Conservation (phyloP, 352 stramenopile species). For the Hyaloperonospora brassicae region DNA sequence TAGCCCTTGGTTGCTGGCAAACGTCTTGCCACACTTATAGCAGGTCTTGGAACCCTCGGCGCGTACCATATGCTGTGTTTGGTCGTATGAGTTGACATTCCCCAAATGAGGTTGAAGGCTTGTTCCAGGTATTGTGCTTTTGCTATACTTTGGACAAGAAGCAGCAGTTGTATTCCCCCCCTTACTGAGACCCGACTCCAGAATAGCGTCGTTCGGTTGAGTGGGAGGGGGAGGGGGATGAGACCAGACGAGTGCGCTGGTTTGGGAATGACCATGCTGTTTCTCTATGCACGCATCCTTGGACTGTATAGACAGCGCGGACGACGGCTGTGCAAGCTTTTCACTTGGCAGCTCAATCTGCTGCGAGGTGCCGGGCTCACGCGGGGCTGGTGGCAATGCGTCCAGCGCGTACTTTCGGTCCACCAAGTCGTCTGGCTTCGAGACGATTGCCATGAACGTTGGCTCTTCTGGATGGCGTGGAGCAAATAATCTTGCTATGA, state of each 20-base stretch:
- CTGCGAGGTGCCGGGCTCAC: constrained; percentile 10
- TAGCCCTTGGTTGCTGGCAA: constrained; percentile 23
- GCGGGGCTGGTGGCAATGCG: constrained; percentile 8
- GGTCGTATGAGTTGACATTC: constrained; percentile 8
- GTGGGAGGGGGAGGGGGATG: constrained; percentile 12
- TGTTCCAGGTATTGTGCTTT: constrained; percentile 5
- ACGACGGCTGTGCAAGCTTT: background rate
- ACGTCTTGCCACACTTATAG: constrained; percentile 27
- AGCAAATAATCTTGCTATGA: too few relatives aligned
- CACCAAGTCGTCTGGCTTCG: constrained; percentile 2
- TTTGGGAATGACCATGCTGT: constrained; percentile 4
- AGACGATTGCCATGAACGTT: constrained; percentile 9
- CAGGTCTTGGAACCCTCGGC: constrained; percentile 18
- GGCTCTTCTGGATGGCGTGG: too few relatives aligned
- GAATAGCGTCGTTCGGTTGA: constrained; percentile 6
- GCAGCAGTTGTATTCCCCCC: background rate
- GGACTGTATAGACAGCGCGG: constrained; percentile 2
- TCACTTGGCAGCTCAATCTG: constrained; percentile 10
- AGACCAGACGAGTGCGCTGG: constrained; percentile 1
- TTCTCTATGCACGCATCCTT: constrained; percentile 8
- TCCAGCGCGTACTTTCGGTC: constrained; percentile 6
- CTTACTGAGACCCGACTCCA: constrained; percentile 1
- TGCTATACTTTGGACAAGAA: constrained; percentile 12
- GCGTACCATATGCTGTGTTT: constrained; percentile 3
- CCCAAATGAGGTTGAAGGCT: constrained; percentile 17